A percentile compares a stretch with the other conserved stretches of the same genome.
Evolutionary conservation across 805 yeast species (phyloP).

Genomic region (Starmera amethionina): DNA sequence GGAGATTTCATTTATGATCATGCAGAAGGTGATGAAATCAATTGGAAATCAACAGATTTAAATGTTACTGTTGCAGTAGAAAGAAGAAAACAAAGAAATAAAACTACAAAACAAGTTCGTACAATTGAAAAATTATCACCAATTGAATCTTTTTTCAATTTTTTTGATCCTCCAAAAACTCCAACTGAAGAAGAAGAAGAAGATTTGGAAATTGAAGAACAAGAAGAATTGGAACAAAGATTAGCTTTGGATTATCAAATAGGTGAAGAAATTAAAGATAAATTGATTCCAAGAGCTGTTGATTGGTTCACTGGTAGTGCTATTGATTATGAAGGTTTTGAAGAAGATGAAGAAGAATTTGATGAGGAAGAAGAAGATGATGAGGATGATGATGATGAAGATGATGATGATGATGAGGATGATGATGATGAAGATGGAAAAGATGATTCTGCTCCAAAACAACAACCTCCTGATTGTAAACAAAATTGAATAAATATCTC

Average conservation of each 20-base stretch:
- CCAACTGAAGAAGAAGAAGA: constrained; percentile 51
- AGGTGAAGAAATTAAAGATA: constrained; percentile 94
- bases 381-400: constrained; percentile 28
- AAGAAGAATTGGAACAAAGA: constrained; percentile 69
- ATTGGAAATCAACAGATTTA: constrained; percentile 72
- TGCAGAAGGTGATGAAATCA: constrained; percentile 82
- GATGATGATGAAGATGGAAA: constrained; percentile 30
- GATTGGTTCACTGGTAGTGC: constrained; percentile 99
- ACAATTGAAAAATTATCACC: constrained; percentile 92
- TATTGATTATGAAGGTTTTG: constrained; percentile 61
- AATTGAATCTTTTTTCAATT: constrained; percentile 90
- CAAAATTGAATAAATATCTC: constrained; percentile 34
- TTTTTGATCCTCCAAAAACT: constrained; percentile 81
- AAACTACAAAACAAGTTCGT: constrained; percentile 91
- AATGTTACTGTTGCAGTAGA: constrained; percentile 84
- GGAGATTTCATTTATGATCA: constrained; percentile 97
- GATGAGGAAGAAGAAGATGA: constrained; percentile 38
- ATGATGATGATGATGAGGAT: constrained; percentile 29
- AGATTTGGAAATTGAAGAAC: constrained; percentile 49
- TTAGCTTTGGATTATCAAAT: constrained; percentile 89
- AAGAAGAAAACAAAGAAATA: constrained; percentile 95
- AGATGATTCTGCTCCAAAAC: constrained; percentile 27
- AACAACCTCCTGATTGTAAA: constrained; percentile 70
- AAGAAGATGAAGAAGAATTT: constrained; percentile 55
- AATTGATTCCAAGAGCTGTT: constrained; percentile 89